Percentiles rank a stretch among this genome's conserved stretches.
phyloP scores from a whole-genome alignment of 2,329 filamentous ascomycete species.

The Camptophora hylomeconis region DNA sequence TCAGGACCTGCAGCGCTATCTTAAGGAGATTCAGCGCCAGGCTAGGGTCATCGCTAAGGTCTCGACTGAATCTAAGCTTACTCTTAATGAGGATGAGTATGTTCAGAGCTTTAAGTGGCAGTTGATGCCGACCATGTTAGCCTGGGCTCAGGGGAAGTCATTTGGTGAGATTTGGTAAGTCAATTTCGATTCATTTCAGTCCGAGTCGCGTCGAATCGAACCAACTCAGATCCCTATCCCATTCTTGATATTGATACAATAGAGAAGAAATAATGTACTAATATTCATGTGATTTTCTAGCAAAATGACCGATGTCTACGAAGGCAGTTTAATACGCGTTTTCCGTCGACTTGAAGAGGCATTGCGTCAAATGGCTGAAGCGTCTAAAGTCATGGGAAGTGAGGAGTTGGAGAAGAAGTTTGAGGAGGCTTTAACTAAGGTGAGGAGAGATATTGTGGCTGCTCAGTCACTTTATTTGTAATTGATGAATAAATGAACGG shows the following conservation, averaged over 20 bases:
- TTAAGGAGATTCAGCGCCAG: conserved; percentile 73
- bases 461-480: conserved; percentile 87
- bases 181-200: background rate
- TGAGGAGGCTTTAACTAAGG: conserved; percentile 69
- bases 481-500: too few relatives aligned
- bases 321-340: conserved; percentile 87
- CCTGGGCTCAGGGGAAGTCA: conserved; percentile 79
- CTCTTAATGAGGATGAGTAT: conserved; percentile 92
- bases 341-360: conserved; percentile 93
- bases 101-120: conserved; percentile 81
- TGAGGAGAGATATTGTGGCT: conserved; percentile 85
- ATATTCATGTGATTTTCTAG: conserved; percentile 33
- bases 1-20: conserved; percentile 77
- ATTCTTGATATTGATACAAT: too few relatives aligned
- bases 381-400: conserved; percentile 94
- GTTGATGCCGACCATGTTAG: conserved; percentile 89
- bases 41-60: conserved; percentile 85
- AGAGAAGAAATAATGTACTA: too few relatives aligned
- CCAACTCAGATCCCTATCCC: too few relatives aligned
- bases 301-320: conserved; percentile 98
- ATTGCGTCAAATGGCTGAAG: conserved; percentile 87
- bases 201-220: conserved; percentile 4
- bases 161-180: conserved; percentile 93
- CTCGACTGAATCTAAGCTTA: conserved; percentile 83
- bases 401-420: conserved; percentile 90